These are phyloP conservation scores for Aleurites moluccanus DNA, from an alignment of 441 rosid genomes.

Conservation along the genomic window DNA sequence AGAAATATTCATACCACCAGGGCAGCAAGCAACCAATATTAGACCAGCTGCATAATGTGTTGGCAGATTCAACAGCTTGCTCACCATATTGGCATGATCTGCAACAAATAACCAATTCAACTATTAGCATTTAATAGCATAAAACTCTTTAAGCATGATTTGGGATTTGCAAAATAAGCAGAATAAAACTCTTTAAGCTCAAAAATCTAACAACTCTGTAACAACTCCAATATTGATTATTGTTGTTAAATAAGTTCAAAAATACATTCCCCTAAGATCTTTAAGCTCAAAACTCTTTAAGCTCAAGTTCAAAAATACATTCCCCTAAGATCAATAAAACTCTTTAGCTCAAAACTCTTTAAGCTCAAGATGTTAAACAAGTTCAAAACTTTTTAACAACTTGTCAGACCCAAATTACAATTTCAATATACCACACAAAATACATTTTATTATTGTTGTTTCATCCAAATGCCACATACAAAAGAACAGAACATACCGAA, in stretches of 20 bases:
- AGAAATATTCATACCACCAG: slow-evolving; percentile 62
- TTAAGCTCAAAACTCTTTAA: slow-evolving; percentile 9
- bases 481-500: slow-evolving; percentile 47
- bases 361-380: background rate
- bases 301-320: too few relatives aligned
- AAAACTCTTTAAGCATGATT: too few relatives aligned
- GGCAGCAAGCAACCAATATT: slow-evolving; percentile 85
- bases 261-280: too few relatives aligned
- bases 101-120: slow-evolving; percentile 22
- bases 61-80: slow-evolving; percentile 78
- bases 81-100: slow-evolving; percentile 86
- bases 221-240: too few relatives aligned
- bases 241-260: too few relatives aligned
- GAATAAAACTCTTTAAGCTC: too few relatives aligned
- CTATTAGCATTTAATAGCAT: background rate
- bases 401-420: background rate
- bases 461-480: background rate
- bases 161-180: too few relatives aligned
- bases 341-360: slow-evolving; percentile 8
- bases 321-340: too few relatives aligned
- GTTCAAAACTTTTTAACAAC: background rate
- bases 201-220: too few relatives aligned
- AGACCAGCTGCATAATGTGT: slow-evolving; percentile 89
- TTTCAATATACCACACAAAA: background rate
- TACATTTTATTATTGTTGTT: background rate